A percentile compares a stretch with the other conserved stretches of the same genome.
phyloP scores from a whole-genome alignment of 805 yeast species.

The Cyberlindnera lachancei region DNA sequence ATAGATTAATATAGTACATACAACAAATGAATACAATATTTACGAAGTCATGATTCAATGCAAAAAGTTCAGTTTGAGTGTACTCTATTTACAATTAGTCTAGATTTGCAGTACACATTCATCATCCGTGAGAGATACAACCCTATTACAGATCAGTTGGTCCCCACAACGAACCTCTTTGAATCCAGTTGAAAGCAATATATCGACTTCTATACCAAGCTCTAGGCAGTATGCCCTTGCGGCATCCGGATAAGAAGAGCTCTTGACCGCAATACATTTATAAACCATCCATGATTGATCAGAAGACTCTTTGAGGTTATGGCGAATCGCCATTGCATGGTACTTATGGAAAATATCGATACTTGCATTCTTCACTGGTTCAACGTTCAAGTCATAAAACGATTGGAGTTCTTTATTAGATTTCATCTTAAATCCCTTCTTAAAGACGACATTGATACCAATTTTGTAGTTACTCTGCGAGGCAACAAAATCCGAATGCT shows the following conservation, averaged over 20 bases:
- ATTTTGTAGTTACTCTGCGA: conserved; percentile 9
- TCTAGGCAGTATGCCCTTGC: conserved; percentile 9
- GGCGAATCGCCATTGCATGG: conserved; percentile 1
- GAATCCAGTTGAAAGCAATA: conserved; percentile 4
- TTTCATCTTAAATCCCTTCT: conserved; percentile 4
- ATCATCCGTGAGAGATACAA: conserved; percentile 5
- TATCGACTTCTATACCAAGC: conserved; percentile 6
- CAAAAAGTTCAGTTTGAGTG: too few relatives aligned
- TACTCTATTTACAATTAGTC: too few relatives aligned
- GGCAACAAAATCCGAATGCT: conserved; percentile 6
- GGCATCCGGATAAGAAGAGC: conserved; percentile 1
- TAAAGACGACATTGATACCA: conserved; percentile 8
- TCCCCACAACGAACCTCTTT: conserved; percentile 9
- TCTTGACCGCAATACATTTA: conserved; percentile 7
- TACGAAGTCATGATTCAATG: conserved; percentile 2
- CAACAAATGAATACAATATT: neutral
- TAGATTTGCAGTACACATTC: conserved; percentile 6
- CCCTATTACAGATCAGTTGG: conserved; percentile 10
- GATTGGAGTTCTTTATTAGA: conserved; percentile 2
- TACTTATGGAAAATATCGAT: neutral
- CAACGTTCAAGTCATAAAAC: conserved; percentile 5
- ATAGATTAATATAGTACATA: neutral
- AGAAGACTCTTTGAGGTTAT: neutral
- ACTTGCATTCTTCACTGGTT: conserved; percentile 5
- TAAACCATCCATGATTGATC: conserved; percentile 6